Conservation (phyloP, 2,329 filamentous ascomycete genomes). For the Amauroascus niger region DNA sequence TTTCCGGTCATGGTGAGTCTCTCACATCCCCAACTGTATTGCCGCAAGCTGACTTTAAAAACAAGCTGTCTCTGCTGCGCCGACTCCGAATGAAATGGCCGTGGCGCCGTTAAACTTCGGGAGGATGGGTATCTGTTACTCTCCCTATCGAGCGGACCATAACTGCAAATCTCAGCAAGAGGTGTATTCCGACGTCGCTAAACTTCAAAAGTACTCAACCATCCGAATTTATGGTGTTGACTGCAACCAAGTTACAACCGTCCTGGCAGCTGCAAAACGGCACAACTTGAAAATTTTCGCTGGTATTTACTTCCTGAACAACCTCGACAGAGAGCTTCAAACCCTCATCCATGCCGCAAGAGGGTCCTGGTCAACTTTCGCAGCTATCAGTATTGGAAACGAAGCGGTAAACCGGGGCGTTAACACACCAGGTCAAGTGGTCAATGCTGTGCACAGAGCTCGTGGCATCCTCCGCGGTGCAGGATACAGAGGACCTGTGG, state of each 20-base stretch:
- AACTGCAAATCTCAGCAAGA: slow-evolving; percentile 58
- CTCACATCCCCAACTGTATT: not conserved
- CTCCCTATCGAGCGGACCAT: slow-evolving; percentile 47
- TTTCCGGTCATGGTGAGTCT: not conserved
- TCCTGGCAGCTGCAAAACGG: slow-evolving; percentile 54
- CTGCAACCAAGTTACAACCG: slow-evolving; percentile 60
- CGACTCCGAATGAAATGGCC: not conserved
- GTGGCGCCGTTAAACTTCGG: slow-evolving; percentile 3
- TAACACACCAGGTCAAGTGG: slow-evolving; percentile 44
- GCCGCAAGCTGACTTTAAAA: not conserved
- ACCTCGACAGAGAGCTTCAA: slow-evolving; percentile 49
- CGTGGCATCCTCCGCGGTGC: slow-evolving; percentile 48
- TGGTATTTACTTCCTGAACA: slow-evolving; percentile 58
- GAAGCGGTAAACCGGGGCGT: slow-evolving; percentile 62
- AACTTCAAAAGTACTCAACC: slow-evolving; percentile 49
- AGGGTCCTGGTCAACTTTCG: slow-evolving; percentile 57
- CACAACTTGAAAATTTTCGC: slow-evolving; percentile 62
- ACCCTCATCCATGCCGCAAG: slow-evolving; percentile 51
- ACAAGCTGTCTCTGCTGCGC: not conserved
- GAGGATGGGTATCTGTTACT: slow-evolving; percentile 47
- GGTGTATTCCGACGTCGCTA: slow-evolving; percentile 55
- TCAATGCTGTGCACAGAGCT: slow-evolving; percentile 49
- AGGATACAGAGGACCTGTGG: slow-evolving; percentile 64
- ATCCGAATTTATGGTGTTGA: slow-evolving; percentile 73
- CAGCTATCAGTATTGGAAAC: slow-evolving; percentile 69